Evolutionary conservation across 805 yeast species (phyloP), one percentile per base, ranked within the genome.

Genomic region (Candida xiaguanensis): DNA sequence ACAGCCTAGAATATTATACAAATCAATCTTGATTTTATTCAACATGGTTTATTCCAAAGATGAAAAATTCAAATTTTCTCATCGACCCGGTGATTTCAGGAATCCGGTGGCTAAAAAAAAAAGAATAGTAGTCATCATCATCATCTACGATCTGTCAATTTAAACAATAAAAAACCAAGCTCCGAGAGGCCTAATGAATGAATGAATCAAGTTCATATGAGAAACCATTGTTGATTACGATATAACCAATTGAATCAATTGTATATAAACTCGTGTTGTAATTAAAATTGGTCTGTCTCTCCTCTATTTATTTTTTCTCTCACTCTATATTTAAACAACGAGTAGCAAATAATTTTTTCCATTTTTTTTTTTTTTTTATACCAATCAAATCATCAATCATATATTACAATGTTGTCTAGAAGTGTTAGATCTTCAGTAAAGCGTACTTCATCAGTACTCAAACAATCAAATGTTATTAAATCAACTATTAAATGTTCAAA

Each of bases 381-480:
- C n/a, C 29, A 26, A 11, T 12, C 29, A 12, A 6, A 6, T 13
- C 15, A 6, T 26, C 29, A 6, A 26, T 8, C 11, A 31, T 13
- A 15, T 13, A 19, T 32, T 33, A 44, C 31, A 38, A 62, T 62
- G 67, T 62, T 62, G 55, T 57, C 66, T 27, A 60, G 66, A 59
- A 52, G 53, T 39, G 44, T 61, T 40, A 61, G 53, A 50, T 42
- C 53, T 40, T 48, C 56, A 31, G 41, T 57, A 43, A 60, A 55
- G 37, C 64, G 65, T 44, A 40, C 53, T 31, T 40, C 35, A 2
- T 3, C 38, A 18, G 38, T 27, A 35, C 38, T 35, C 26, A 35
- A 27, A 14, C 38, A 24, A 24, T 24, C 31, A 17, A 18, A n/a
- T 15, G 19, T 11, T 14, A 9, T 18, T 8, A 34, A 34, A 35